Base-by-base conservation (phyloP, 352 stramenopile genomes). In the Phytophthora capsici region DNA sequence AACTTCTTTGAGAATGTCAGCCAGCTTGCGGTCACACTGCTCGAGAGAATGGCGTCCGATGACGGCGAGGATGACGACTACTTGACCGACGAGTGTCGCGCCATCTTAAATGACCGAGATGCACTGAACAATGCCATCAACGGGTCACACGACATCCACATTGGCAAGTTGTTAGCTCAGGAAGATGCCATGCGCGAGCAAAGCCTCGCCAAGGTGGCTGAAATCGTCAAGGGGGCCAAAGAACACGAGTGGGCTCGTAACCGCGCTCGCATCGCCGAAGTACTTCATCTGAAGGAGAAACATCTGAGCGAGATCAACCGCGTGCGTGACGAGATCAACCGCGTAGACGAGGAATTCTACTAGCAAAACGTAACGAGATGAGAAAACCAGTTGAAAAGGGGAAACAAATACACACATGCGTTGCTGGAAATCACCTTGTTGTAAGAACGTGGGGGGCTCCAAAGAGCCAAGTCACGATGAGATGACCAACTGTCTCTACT, bases 141-240 rank as follows among this genome's bases (percentile, higher is more conserved):
- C 45, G 85, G 86, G 14, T 97, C 89, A 20, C 91, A 98, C 61
- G 91, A 98, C 51, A 95, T 97, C 38, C 91, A 97, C 67, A 94
- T 97, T 26, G 89, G 89, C 43, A 97, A 95, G 56, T 55, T 97
- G 19, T 72, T 97, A 20, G 82, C 86, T 0, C 84, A 91, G 46
- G 91, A 97, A 77, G 89, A 97, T 57, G 75, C 78, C 20, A 84
- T 95, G 77, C 84, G 86, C 14, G 84, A 94, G 60, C 84, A 92
- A 61, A 93, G 84, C 64, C 65, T 91, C 17, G 81, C 76, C 12
- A 88, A 89, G 68, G 84, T 91, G 36, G 79, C 82, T 20, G 81
- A 89, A 30, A 51, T 90, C 0, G 72, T 93, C 50, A 89, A 85
- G 38, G 55, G 53, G 26, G 77, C 78, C 3, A 89, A 87, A 55